phyloP scores from a whole-genome alignment of 495 filamentous ascomycete species.

The Penicillium salamii region DNA sequence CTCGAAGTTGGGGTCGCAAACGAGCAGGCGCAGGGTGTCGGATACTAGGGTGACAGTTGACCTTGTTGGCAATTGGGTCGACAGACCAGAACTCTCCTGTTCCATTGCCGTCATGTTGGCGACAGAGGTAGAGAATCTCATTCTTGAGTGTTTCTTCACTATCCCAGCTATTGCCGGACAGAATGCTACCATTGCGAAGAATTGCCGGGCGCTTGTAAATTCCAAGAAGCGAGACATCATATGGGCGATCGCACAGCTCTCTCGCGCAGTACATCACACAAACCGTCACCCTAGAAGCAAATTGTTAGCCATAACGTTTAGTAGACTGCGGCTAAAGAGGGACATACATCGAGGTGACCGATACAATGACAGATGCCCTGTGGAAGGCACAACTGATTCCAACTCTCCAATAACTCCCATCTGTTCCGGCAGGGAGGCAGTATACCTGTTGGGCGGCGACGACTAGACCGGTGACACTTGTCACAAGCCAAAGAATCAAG shows the following conservation, averaged over 20 bases:
- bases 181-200: constrained; percentile 32
- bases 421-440: constrained; percentile 31
- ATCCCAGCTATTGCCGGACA: constrained; percentile 38
- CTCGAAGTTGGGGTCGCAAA: constrained; percentile 29
- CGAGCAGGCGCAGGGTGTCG: constrained; percentile 34
- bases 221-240: constrained; percentile 41
- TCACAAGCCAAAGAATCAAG: constrained; percentile 40
- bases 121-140: constrained; percentile 41
- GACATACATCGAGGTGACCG: constrained; percentile 39
- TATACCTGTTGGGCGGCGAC: constrained; percentile 39
- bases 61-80: constrained; percentile 29
- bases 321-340: neutral
- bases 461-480: constrained; percentile 41
- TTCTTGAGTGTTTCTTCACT: constrained; percentile 43
- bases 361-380: constrained; percentile 34
- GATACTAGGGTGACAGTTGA: constrained; percentile 31
- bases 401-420: constrained; percentile 35
- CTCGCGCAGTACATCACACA: constrained; percentile 42
- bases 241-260: constrained; percentile 41
- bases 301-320: constrained; percentile 5
- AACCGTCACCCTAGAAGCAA: constrained; percentile 28
- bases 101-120: constrained; percentile 33
- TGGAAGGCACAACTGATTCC: constrained; percentile 44
- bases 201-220: constrained; percentile 27
- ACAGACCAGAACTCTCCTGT: constrained; percentile 29